These are phyloP conservation scores for Parietichytrium sp. DNA, from an alignment of 108 stramenopile genomes.

Conservation along the genomic window DNA sequence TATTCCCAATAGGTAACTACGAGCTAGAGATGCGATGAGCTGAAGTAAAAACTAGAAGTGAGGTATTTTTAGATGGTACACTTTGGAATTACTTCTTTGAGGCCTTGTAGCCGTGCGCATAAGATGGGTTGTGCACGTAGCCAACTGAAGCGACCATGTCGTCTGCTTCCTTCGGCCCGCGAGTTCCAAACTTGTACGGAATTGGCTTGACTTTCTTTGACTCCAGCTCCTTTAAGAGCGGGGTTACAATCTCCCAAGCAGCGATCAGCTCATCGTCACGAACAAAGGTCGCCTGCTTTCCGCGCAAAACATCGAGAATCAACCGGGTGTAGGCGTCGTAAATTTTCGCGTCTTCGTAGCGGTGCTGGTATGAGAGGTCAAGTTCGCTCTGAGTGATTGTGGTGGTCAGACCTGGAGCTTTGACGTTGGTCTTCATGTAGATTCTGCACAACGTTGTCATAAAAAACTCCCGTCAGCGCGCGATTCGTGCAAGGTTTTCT, in stretches of 20 bases:
- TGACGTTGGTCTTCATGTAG: constrained; percentile 72
- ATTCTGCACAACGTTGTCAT: too few species aligned
- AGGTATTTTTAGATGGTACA: too few species aligned
- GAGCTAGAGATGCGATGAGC: too few species aligned
- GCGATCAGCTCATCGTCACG: constrained; percentile 87
- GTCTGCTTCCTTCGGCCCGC: constrained; percentile 57
- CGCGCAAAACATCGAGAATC: constrained; percentile 84
- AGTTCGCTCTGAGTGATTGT: constrained; percentile 51
- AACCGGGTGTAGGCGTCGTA: constrained; percentile 96
- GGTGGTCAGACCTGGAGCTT: constrained; percentile 55
- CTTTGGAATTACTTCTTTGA: constrained; percentile 10
- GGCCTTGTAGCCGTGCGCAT: constrained; percentile 13
- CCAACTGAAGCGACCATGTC: constrained; percentile 37
- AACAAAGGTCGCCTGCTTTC: constrained; percentile 85
- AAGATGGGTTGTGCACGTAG: neutral
- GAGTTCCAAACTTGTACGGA: constrained; percentile 58
- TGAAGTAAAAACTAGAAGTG: too few species aligned
- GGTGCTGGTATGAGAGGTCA: constrained; percentile 53
- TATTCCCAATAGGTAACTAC: too few species aligned
- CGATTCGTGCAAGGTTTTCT: neutral
- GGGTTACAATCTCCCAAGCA: constrained; percentile 93
- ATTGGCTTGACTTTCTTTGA: constrained; percentile 10
- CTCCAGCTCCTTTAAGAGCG: constrained; percentile 83
- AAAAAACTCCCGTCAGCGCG: neutral
- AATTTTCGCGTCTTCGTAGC: constrained; percentile 55